Base-by-base conservation (phyloP, 495 filamentous ascomycete genomes). In the Clohesyomyces aquaticus region DNA sequence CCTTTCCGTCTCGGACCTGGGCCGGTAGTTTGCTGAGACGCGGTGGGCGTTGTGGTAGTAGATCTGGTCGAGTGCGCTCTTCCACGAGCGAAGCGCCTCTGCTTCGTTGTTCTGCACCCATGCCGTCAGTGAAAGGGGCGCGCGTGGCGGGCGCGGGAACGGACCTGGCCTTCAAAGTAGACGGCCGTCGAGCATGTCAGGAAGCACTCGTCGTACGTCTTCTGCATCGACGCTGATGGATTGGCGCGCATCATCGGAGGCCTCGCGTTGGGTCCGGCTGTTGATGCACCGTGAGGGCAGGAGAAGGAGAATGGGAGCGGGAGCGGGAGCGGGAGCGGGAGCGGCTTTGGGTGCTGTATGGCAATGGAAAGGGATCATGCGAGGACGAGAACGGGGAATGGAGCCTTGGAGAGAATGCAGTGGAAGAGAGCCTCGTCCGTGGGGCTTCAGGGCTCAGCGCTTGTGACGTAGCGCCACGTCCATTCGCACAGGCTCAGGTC, bases 161-260 rank as follows among this genome's bases (percentile, higher is more conserved):
- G 45, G 75, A 94, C 91, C 83, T 96, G 88, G 69, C 87, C 87
- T 74, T 97, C 92, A 74, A 94, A 96, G 76, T 96, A 96, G 63
- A 96, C 89, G 59, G 94, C 94, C 10, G 92, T 98, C 1, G 92
- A 96, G 75, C 91, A 96, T 66, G 87, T 89, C 59, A 96, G 79
- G 76, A 96, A 96, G 76, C 89, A 91, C 71, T 97, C 91, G 79
- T 98, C 92, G 77, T 97, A 97, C 58, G 91, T 96, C 83, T 96
- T 97, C 80, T 98, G 94, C 74, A 97, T 81, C 56, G 87, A 86
- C 74, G 91, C 87, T 65, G 85, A 80, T 46, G 84, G 82, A 72
- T 88, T 91, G 80, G 83, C 88, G 78, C 90, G 89, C 84, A 93
- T 90, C 88, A 89, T 91, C 73, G 25, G 38, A 3, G 22, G 22